Percentiles rank a stretch among this genome's conserved stretches.
Conservation (phyloP, 306 rosid genomes). For the Glycyrrhiza uralensis region DNA sequence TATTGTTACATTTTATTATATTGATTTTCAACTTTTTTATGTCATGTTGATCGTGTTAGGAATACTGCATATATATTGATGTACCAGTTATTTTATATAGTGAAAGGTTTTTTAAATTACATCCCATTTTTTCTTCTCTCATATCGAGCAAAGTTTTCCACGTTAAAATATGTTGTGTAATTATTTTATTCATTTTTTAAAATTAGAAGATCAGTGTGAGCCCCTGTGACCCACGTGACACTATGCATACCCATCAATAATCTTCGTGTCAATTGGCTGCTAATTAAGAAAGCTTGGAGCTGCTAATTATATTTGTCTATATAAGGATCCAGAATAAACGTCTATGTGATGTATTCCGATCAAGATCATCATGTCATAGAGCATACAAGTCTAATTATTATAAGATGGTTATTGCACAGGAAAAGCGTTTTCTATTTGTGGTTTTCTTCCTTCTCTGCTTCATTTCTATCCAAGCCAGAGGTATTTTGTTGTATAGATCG, state of each 20-base stretch:
- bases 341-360: neutral
- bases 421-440: constrained; percentile 44
- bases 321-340: constrained; percentile 23
- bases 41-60: too few species aligned
- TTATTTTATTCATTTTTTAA: too few species aligned
- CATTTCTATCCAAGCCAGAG: constrained; percentile 51
- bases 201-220: too few species aligned
- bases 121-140: too few species aligned
- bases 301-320: constrained; percentile 29
- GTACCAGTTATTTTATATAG: too few species aligned
- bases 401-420: constrained; percentile 37
- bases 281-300: neutral
- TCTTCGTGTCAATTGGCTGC: constrained; percentile 9
- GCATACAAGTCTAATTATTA: neutral
- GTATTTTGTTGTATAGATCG: constrained; percentile 23
- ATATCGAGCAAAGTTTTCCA: too few species aligned
- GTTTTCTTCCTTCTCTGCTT: constrained; percentile 54
- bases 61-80: too few species aligned
- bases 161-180: too few species aligned
- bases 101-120: too few species aligned
- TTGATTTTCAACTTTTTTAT: too few species aligned
- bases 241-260: constrained; percentile 19
- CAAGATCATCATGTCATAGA: neutral
- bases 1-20: too few species aligned
- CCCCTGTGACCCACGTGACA: too few species aligned